Base-by-base conservation (phyloP, 495 filamentous ascomycete genomes). In the Usnea hakonensis region DNA sequence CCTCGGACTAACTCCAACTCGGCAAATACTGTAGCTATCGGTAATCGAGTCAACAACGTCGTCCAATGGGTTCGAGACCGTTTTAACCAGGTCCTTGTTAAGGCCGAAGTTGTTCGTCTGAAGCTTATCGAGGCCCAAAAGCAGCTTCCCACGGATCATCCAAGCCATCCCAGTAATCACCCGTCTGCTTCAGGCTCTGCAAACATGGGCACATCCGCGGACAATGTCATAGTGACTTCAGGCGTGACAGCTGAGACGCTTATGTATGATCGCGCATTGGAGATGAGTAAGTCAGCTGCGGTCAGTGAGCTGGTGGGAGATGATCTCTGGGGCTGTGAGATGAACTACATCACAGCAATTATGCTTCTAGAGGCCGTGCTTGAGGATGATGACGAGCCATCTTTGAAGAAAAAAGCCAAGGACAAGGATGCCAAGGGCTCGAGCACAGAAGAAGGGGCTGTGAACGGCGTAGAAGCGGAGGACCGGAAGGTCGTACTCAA, bases 241-340 rank as follows among this genome's bases (percentile, higher is more conserved):
- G 93, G 93, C 8, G 84, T 97, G 44, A 96, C 91, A 26, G 94
- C 94, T 0, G 94, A 97, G 75, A 95, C 90, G 73, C 75, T 98
- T 54, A 98, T 98, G 95, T 98, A 96, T 67, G 95, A 98, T 65
- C 90, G 94, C 17, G 94, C 94, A 5, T 74, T 96, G 28, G 94
- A 98, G 72, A 96, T 98, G 94, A 96, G 90, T 67, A 85, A 91
- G 41, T 83, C 89, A 3, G 91, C 94, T 8, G 94, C 94, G 5
- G 93, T 97, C 70, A 96, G 92, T 67, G 94, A 98, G 75, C 86
- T 97, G 57, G 90, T 93, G 11, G 88, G 90, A 55, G 89, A 95
- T 61, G 92, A 98, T 77, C 79, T 98, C 2, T 73, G 76, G 2
- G 93, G 90, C 23, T 96, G 93, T 63, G 93, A 97, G 70, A 85